phyloP scores from a whole-genome alignment of 2,329 filamentous ascomycete species.

The Fusarium liriodendri region DNA sequence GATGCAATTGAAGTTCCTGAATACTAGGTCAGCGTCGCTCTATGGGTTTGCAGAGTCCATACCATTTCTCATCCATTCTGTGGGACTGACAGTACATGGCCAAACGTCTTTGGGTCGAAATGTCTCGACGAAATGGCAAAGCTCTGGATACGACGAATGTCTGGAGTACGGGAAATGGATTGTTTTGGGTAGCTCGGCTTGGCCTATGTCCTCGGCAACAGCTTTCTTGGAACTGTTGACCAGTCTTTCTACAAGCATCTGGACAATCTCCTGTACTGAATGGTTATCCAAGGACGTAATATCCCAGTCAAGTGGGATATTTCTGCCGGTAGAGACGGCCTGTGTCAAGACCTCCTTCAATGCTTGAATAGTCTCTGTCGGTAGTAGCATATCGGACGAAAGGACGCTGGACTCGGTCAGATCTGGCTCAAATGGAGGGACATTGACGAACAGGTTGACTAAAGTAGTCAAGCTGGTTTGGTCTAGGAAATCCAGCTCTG shows the following conservation, averaged over 20 bases:
- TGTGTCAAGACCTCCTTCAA: constrained; percentile 29
- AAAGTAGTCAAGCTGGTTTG: constrained; percentile 65
- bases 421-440: background rate
- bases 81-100: constrained; percentile 80
- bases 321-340: constrained; percentile 37
- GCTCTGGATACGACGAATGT: constrained; percentile 87
- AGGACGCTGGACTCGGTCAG: constrained; percentile 33
- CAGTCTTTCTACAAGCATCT: constrained; percentile 26
- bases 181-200: constrained; percentile 49
- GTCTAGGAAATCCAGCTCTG: constrained; percentile 72
- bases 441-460: constrained; percentile 49
- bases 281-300: constrained; percentile 24
- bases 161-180: constrained; percentile 85
- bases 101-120: constrained; percentile 82
- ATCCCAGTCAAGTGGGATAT: constrained; percentile 41
- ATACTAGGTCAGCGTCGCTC: background rate
- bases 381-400: constrained; percentile 8
- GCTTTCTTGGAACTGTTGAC: background rate
- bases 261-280: constrained; percentile 21
- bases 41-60: background rate
- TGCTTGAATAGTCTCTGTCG: constrained; percentile 5
- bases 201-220: background rate
- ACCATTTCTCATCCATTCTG: constrained; percentile 69
- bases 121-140: constrained; percentile 74
- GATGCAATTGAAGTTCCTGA: constrained; percentile 68